Base-by-base conservation (phyloP, 805 yeast genomes). In the Wickerhamiella domercqiae region DNA sequence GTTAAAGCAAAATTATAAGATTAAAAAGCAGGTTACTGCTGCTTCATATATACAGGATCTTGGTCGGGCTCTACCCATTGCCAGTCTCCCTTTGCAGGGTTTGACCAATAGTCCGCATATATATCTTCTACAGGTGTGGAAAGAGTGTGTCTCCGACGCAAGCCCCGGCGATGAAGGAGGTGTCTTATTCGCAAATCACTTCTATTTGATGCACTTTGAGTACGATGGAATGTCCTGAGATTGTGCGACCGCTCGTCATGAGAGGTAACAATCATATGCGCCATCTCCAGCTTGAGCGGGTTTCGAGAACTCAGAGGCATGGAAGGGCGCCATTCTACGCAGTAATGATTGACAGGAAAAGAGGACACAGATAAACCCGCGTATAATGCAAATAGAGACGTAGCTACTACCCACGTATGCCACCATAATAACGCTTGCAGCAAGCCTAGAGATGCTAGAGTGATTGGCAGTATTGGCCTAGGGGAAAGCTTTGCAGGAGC, bases 31-130 rank as follows among this genome's bases (percentile, higher is more conserved):
- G 9, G 15, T 28, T 19, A 16, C 26, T 29, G 21, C 30, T 34
- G 6, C 18, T 21, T 13, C 66, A 39, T 14, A 26, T 39, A 42
- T 15, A 39, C 70, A 2, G 71, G 71, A 41, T 67, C 71, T 47
- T 67, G 71, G 45, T 67, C 72, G 1, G 71, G 71, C 45, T 67
- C 71, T 14, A 56, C 68, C 71, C 72, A 67, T 44, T 66, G 69
- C 43, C 64, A 67, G 11, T 61, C 63, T 13, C 11, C 26, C 13
- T 9, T 9, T 13, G 26, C 13, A 9, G 26, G 26, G 26, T 24
- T 32, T 4, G 44, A 39, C 51, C 49, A 46, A 32, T 46, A 46
- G 35, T 47, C 47, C 1, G 47, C 47, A 24, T 44, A 47, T 9
- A 40, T 36, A 6, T 25, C 36, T 15, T 36, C 32, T 13, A 26